Conservation (phyloP, 2,329 filamentous ascomycete species). For the Ophiosphaerella narmari region DNA sequence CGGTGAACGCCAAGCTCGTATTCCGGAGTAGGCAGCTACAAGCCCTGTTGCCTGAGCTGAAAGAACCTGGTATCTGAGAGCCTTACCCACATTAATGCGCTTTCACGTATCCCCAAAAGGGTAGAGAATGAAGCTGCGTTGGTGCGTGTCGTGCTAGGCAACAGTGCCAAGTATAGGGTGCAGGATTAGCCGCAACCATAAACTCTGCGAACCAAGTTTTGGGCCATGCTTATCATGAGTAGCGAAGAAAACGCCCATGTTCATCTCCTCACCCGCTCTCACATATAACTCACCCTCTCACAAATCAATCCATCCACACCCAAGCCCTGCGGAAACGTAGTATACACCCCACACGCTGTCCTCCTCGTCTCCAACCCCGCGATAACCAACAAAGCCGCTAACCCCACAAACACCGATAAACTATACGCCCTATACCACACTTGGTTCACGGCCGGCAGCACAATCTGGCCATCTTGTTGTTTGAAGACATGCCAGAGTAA, state of each 20-base stretch:
- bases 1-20: neutral
- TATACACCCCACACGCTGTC: neutral
- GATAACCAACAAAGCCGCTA: neutral
- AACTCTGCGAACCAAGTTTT: neutral
- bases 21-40: neutral
- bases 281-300: neutral
- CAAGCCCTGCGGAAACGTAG: neutral
- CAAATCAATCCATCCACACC: neutral
- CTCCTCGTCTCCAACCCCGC: neutral
- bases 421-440: neutral
- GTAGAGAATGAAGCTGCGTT: too few relatives aligned
- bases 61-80: too few relatives aligned
- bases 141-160: neutral
- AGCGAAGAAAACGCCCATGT: too few relatives aligned
- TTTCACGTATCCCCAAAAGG: too few relatives aligned
- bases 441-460: neutral
- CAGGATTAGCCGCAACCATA: neutral
- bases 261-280: neutral
- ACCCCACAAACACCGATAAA: neutral
- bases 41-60: neutral
- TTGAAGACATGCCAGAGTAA: neutral
- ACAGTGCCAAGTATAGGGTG: slow-evolving; percentile 4
- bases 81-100: too few relatives aligned
- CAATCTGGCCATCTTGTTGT: neutral
- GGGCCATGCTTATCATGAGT: neutral